Evolutionary conservation across 345 rosid genomes (phyloP), one percentile per base, ranked within the genome.

Genomic region (Gossypium rotundifolium): DNA sequence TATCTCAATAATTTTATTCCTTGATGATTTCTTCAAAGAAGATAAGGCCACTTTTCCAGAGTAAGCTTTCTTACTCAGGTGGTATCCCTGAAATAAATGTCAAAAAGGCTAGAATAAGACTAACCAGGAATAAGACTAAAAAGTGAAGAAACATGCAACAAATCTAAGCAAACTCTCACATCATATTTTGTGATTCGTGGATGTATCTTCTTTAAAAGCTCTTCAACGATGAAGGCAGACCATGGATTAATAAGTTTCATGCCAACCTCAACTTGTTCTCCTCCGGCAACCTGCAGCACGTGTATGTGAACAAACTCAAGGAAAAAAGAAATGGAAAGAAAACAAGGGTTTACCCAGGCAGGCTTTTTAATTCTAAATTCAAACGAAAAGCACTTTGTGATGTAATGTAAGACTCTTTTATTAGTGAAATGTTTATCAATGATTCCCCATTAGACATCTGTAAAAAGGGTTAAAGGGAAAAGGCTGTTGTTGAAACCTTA

Each of bases 1-100:
- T 79, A 93, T 86, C 65, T 91, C 96, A 73, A 93, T 76, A 55
- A 87, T 75, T 85, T 91, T 91, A 75, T 91, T 95, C 85, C 91
- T 88, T 45, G 95, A 88, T 44, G 84, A 79, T 53, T 89, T 88
- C 64, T 83, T 84, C 72, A 88, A 73, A 76, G 91, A 77, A 74
- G 89, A 82, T 64, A 90, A 77, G 71, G 83, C 80, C 70, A 88
- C 87, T 79, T 91, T 89, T 71, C 92, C 92, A 1, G 97, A 74
- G 82, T 89, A 90, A 61, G 77, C 85, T 84, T 90, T 94, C 49
- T 81, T 81, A 78, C 84, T 84, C 58, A 68, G 73, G 81, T 85
- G 79, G 85, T 86, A 94, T 44, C 98, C 98, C 98, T 92, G 80
- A 79, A 83, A 79, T 76, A 83, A 76, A 68, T 76, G 68, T 20